Evolutionary conservation across 2,329 filamentous ascomycete genomes (phyloP).

Genomic region (Leptographium radiaticola): DNA sequence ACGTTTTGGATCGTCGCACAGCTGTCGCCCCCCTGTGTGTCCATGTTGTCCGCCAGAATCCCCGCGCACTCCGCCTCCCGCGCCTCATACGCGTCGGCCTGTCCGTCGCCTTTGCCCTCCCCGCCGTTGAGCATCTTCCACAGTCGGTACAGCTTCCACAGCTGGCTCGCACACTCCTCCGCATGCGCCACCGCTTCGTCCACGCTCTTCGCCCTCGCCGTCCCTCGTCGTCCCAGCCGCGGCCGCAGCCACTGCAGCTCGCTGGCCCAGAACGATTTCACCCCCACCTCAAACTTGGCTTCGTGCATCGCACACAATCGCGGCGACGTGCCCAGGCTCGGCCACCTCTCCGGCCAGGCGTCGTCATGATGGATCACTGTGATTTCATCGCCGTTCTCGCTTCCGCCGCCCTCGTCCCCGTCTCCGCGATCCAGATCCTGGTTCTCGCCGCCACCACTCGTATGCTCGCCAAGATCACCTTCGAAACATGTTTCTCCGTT

Average conservation of each 20-base stretch:
- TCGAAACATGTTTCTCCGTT: no score
- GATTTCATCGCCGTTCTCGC: neutral
- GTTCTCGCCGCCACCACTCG: neutral
- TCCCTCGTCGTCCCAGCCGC: neutral
- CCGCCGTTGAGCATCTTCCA: conserved; percentile 7
- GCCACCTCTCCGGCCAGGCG: neutral
- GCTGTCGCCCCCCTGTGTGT: neutral
- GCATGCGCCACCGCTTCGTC: neutral
- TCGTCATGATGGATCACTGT: neutral
- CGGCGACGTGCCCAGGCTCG: neutral
- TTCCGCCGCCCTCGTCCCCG: neutral
- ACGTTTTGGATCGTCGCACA: neutral
- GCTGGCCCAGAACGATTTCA: conserved; percentile 6
- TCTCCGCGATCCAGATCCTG: neutral
- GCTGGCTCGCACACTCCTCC: neutral
- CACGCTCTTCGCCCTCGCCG: neutral
- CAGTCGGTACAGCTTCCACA: conserved; percentile 6
- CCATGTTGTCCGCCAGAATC: neutral
- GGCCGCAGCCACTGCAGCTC: conserved; percentile 7
- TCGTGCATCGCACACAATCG: conserved; percentile 8
- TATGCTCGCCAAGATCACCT: neutral
- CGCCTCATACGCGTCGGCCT: neutral
- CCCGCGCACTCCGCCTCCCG: neutral
- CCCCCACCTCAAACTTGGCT: neutral
- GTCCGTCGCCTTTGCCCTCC: neutral